phyloP scores from a whole-genome alignment of 352 stramenopile genomes.

The Globisporangium mamillatum region DNA sequence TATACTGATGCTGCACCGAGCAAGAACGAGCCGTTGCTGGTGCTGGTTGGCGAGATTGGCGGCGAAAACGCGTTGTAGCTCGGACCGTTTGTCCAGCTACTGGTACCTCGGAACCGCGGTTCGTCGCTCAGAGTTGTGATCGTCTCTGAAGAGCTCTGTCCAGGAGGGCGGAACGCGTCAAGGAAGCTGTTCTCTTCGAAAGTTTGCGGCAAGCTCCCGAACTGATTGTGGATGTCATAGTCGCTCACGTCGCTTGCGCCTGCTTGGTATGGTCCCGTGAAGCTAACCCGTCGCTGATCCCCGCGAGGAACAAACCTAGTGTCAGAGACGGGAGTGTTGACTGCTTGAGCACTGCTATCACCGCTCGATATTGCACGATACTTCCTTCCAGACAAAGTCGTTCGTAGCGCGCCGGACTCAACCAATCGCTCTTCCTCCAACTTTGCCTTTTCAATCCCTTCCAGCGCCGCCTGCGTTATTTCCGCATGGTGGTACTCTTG shows the following conservation, averaged over 20 bases:
- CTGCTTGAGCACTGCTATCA: neutral
- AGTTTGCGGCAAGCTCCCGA: constrained; percentile 12
- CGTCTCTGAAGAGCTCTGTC: constrained; percentile 19
- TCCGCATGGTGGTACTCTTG: constrained; percentile 13
- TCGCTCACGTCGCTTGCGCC: constrained; percentile 16
- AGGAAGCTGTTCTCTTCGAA: constrained; percentile 18
- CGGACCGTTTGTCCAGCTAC: constrained; percentile 1
- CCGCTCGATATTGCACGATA: constrained; percentile 9
- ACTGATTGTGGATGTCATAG: constrained; percentile 14
- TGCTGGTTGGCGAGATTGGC: constrained; percentile 29
- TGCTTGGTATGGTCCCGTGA: constrained; percentile 15
- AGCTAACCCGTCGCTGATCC: constrained; percentile 15
- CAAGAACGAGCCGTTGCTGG: constrained; percentile 25
- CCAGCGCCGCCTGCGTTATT: constrained; percentile 12
- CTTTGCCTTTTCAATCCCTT: constrained; percentile 14
- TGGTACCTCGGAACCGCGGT: constrained; percentile 7
- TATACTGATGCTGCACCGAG: constrained; percentile 25
- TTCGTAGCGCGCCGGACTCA: neutral
- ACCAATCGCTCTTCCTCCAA: constrained; percentile 5
- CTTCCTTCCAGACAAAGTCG: neutral
- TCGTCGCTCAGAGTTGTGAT: constrained; percentile 11
- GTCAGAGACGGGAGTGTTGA: neutral
- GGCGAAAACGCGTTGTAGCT: constrained; percentile 54
- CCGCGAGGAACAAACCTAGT: constrained; percentile 1
- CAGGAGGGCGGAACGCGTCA: constrained; percentile 9